Evolutionary conservation across 2,329 filamentous ascomycete genomes (phyloP), one percentile per base, ranked within the genome.

Genomic region (Coccinonectria pachysandricola): DNA sequence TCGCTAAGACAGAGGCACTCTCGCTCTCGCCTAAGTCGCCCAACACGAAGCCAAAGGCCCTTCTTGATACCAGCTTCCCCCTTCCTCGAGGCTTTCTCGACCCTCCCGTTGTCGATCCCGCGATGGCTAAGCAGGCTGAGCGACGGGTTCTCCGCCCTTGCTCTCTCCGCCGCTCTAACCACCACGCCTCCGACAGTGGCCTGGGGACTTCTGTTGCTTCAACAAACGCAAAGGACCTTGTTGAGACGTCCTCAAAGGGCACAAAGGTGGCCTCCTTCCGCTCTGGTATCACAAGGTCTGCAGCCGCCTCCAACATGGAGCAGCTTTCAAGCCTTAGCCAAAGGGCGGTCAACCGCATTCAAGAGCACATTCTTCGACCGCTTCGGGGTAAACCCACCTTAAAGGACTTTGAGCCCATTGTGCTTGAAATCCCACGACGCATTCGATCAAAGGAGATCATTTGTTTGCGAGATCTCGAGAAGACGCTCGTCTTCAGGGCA

Each of bases 391-490:
- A 87, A 48, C 58, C 75, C 12, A 65, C 69, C 16, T 68, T 92
- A 35, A 82, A 85, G 53, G 75, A 80, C 24, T 94, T 94, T 54
- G 79, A 85, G 51, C 66, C 79, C 24, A 72, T 94, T 44, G 69
- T 94, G 38, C 67, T 79, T 42, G 79, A 83, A 54, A 75, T 86
- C 39, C 84, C 84, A 24, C 68, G 71, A 53, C 79, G 79, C 49
- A 91, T 94, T 52, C 73, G 75, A 48, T 73, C 77, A 50, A 87
- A 85, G 56, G 76, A 91, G 46, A 91, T 96, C 48, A 76, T 82
- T 53, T 94, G 82, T 60, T 73, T 96, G 29, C 77, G 88, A 54
- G 88, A 96, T 57, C 70, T 96, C 25, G 88, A 96, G 59, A 94
- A 94, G 71, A 88, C 80, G 7, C 65, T 96, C 35, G 74, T 95